Base-by-base conservation (phyloP, 2,329 filamentous ascomycete genomes). In the Verticillium tricorpus region DNA sequence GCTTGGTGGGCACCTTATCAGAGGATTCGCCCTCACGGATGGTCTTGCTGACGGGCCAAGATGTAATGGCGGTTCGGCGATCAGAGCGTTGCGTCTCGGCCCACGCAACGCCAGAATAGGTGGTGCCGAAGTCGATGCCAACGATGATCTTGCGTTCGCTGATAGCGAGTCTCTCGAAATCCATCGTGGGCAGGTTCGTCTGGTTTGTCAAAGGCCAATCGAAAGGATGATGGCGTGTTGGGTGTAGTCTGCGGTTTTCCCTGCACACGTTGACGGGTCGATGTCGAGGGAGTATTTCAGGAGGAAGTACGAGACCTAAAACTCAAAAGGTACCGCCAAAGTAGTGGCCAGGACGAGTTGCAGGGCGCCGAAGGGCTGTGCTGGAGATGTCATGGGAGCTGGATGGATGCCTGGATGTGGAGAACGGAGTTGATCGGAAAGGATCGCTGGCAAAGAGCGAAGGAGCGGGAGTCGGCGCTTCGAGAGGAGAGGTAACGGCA, bases 61-160 rank as follows among this genome's bases (percentile, higher is more conserved):
- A 74, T 1, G 75, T 77, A 64, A 83, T 73, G 56, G 77, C 71
- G 60, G 75, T 72, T 25, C 76, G 74, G 54, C 76, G 71, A 65
- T 80, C 76, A 1, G 78, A 19, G 3, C 45, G 45, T 52, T 52
- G 45, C 12, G 45, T 78, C 62, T 81, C 76, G 52, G 78, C 78
- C 79, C 80, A 85, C 34, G 80, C 80, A n/a, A 84, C 74, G 34
- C 81, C 82, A 15, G 45, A 52, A 14, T 81, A 85, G 5, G 83
- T 85, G 14, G 82, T 85, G 31, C 83, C 82, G 66, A 85, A 85
- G 67, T 85, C 82, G 62, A 85, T 80, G 22, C 80, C 82, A 64
- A 84, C 76, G 59, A 84, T 76, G 63, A 84, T 78, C 68, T 75
- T 79, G 66, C 76, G 74, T 28, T 75, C 73, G 31, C 65, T 67